These are phyloP conservation scores for Chrysochromulina tobinii DNA, from an alignment of 78 protist genomes.

Conservation along the genomic window DNA sequence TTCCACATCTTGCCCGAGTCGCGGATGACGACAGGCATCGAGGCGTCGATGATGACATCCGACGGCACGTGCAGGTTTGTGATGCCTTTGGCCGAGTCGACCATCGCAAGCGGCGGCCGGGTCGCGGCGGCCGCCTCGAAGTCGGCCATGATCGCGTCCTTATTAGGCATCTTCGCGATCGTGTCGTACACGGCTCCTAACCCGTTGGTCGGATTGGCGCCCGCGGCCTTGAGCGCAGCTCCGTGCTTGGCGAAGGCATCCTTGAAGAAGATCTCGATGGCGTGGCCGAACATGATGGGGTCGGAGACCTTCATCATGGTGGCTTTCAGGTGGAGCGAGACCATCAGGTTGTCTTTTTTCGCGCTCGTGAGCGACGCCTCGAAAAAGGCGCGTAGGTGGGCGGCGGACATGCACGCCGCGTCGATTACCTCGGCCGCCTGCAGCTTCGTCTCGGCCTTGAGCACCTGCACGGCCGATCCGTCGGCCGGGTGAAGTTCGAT, in stretches of 20 bases:
- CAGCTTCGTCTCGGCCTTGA: conserved; percentile 10
- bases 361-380: background rate
- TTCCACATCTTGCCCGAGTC: conserved; percentile 59
- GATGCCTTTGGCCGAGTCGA: conserved; percentile 44
- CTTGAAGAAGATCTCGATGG: conserved; percentile 18
- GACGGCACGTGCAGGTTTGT: conserved; percentile 55
- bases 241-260: background rate
- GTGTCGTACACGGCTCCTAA: too few relatives aligned
- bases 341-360: background rate
- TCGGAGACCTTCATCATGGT: conserved; percentile 38
- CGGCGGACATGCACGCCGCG: background rate
- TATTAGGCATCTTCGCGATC: background rate
- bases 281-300: conserved; percentile 49
- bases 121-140: conserved; percentile 29
- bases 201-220: too few relatives aligned
- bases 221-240: background rate
- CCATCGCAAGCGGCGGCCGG: background rate
- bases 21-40: conserved; percentile 52
- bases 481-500: conserved; percentile 21
- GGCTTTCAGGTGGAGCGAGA: conserved; percentile 44
- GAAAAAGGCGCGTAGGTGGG: background rate
- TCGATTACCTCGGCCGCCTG: conserved; percentile 40
- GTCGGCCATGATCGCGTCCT: conserved; percentile 10
- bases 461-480: background rate
- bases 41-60: conserved; percentile 55